Conservation (phyloP, 495 filamentous ascomycete species). For the Bacidia gigantensis region DNA sequence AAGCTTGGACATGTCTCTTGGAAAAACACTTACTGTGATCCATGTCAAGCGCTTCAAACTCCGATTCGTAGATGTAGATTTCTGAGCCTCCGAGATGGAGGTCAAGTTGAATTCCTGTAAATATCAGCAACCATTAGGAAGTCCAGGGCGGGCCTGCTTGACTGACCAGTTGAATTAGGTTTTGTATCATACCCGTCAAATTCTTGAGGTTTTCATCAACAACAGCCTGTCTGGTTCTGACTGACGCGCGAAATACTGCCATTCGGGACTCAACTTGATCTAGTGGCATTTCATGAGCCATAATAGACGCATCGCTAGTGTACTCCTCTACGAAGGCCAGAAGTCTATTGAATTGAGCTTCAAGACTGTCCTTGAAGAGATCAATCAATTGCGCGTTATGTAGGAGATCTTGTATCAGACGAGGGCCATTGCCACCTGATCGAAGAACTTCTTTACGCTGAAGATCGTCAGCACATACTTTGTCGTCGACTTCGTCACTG, state of each 20-base stretch:
- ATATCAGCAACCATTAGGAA: not conserved
- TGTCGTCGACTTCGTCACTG: not conserved
- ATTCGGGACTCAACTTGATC: slow-evolving; percentile 10
- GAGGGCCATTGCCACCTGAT: slow-evolving; percentile 1
- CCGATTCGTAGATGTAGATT: slow-evolving; percentile 16
- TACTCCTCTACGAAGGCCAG: slow-evolving; percentile 1
- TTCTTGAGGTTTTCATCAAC: slow-evolving; percentile 15
- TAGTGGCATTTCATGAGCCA: slow-evolving; percentile 13
- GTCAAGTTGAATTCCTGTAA: slow-evolving; percentile 22
- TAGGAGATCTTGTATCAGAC: slow-evolving; percentile 4
- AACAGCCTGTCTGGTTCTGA: slow-evolving; percentile 12
- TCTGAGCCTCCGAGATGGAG: slow-evolving; percentile 21
- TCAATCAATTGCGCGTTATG: slow-evolving; percentile 2
- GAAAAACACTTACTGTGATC: slow-evolving; percentile 20
- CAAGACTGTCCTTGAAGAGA: not conserved
- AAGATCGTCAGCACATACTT: not conserved
- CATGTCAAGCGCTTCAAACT: slow-evolving; percentile 27
- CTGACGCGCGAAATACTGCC: slow-evolving; percentile 9
- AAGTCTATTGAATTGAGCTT: slow-evolving; percentile 3
- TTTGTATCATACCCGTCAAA: slow-evolving; percentile 6
- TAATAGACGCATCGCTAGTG: not conserved
- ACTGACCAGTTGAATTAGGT: slow-evolving; percentile 8
- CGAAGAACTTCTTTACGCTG: slow-evolving; percentile 3
- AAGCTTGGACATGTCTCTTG: not conserved
- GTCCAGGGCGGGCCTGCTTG: not conserved